phyloP scores from a whole-genome alignment of 495 filamentous ascomycete genomes.

The Aspergillus bridgeri region DNA sequence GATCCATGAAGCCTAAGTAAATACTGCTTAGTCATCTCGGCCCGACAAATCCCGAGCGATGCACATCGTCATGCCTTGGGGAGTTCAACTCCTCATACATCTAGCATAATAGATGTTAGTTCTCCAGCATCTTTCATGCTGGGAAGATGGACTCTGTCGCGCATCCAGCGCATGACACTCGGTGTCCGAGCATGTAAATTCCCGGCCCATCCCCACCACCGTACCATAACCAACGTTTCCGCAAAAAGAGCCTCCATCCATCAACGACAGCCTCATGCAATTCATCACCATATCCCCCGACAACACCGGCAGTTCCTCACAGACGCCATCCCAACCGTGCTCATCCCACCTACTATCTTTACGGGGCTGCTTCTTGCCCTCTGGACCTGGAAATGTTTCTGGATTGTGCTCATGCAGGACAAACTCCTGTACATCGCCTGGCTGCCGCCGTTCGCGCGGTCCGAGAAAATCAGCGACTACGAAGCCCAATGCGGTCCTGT shows the following conservation, averaged over 20 bases:
- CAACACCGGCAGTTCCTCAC: constrained; percentile 18
- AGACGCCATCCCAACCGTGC: constrained; percentile 43
- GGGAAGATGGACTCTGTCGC: constrained; percentile 10
- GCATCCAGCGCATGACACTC: not conserved
- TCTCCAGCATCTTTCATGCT: constrained; percentile 7
- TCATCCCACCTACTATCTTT: constrained; percentile 66
- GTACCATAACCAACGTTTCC: not conserved
- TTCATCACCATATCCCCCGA: not conserved
- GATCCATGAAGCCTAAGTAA: no score
- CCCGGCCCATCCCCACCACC: not conserved
- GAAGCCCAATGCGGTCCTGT: constrained; percentile 53
- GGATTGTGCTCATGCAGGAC: constrained; percentile 78
- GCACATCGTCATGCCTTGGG: no score
- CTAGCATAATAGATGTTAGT: not conserved
- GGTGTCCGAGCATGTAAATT: not conserved
- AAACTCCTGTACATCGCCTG: constrained; percentile 82
- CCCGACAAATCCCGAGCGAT: no score
- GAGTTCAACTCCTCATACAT: not conserved
- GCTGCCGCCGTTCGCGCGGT: constrained; percentile 56
- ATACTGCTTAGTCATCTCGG: no score
- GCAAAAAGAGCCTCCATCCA: not conserved
- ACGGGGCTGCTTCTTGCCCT: constrained; percentile 60
- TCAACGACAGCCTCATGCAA: not conserved
- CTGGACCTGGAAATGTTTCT: constrained; percentile 77
- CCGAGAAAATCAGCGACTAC: constrained; percentile 59